These are phyloP conservation scores for Xylaria scruposa DNA, from an alignment of 495 filamentous ascomycete genomes.

Conservation along the genomic window DNA sequence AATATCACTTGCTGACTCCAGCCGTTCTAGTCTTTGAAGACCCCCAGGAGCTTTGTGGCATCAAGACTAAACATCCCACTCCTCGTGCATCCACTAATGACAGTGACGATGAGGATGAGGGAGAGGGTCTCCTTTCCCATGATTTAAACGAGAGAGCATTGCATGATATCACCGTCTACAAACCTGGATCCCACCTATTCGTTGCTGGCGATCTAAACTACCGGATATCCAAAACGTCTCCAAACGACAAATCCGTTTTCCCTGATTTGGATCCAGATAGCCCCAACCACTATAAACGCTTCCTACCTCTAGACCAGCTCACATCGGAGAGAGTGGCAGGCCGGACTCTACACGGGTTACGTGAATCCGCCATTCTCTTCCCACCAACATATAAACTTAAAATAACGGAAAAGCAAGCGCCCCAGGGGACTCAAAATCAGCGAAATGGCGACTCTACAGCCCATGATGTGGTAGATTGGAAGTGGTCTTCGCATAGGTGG, in stretches of 20 bases:
- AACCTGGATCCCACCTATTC: slow-evolving; percentile 77
- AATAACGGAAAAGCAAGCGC: slow-evolving; percentile 49
- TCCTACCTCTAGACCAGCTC: slow-evolving; percentile 79
- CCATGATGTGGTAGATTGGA: slow-evolving; percentile 62
- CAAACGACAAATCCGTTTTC: slow-evolving; percentile 60
- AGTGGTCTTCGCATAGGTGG: slow-evolving; percentile 80
- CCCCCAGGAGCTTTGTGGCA: slow-evolving; percentile 41
- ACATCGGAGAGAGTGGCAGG: slow-evolving; percentile 67
- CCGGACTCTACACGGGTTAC: slow-evolving; percentile 74
- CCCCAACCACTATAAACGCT: slow-evolving; percentile 52
- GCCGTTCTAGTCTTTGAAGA: slow-evolving; percentile 64
- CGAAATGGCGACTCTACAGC: slow-evolving; percentile 33
- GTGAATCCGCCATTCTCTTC: slow-evolving; percentile 77
- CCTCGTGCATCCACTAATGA: slow-evolving; percentile 18
- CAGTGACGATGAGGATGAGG: slow-evolving; percentile 39
- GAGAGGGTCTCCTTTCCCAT: slow-evolving; percentile 24
- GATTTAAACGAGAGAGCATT: slow-evolving; percentile 34
- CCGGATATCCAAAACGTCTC: slow-evolving; percentile 70
- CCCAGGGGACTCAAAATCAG: slow-evolving; percentile 39
- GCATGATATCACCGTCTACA: slow-evolving; percentile 66
- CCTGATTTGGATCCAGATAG: slow-evolving; percentile 64
- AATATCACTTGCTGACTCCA: slow-evolving; percentile 3
- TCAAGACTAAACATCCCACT: slow-evolving; percentile 21
- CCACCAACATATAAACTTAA: slow-evolving; percentile 91
- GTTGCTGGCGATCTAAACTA: slow-evolving; percentile 95